A percentile compares a stretch with the other conserved stretches of the same genome.
Evolutionary conservation across 2,329 filamentous ascomycete species (phyloP).

Genomic region (Hypoxylon sp.): DNA sequence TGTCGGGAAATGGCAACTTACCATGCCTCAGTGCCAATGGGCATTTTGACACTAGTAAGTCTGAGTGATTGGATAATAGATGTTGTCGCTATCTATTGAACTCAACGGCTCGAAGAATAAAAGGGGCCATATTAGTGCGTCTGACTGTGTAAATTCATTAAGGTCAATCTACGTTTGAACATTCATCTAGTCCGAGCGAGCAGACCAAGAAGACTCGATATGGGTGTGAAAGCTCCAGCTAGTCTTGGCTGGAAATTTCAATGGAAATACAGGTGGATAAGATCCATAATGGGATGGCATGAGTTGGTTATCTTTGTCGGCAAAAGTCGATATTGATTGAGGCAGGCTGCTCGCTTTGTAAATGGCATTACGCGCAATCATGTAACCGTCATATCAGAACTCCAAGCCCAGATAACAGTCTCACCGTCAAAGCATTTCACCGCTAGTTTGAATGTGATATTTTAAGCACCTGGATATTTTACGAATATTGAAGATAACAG

Average conservation of each 20-base stretch:
- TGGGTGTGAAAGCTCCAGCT: too few relatives aligned
- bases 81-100: background rate
- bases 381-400: constrained; percentile 3
- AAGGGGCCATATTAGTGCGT: background rate
- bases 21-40: background rate
- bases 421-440: constrained; percentile 19
- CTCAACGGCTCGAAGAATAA: background rate
- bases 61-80: background rate
- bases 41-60: background rate
- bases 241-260: background rate
- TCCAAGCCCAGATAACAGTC: constrained; percentile 4
- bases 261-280: background rate
- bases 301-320: constrained; percentile 1
- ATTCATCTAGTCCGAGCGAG: background rate
- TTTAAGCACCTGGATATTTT: constrained; percentile 27
- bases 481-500: constrained; percentile 26
- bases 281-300: background rate
- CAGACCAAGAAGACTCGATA: too few relatives aligned
- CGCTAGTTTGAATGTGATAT: constrained; percentile 16
- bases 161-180: background rate
- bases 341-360: constrained; percentile 1
- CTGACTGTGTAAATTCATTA: background rate
- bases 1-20: background rate
- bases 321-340: background rate
- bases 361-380: constrained; percentile 17